These are phyloP conservation scores for Pleurotus platypus DNA, from an alignment of 768 basidiomycete genomes.

Conservation along the genomic window DNA sequence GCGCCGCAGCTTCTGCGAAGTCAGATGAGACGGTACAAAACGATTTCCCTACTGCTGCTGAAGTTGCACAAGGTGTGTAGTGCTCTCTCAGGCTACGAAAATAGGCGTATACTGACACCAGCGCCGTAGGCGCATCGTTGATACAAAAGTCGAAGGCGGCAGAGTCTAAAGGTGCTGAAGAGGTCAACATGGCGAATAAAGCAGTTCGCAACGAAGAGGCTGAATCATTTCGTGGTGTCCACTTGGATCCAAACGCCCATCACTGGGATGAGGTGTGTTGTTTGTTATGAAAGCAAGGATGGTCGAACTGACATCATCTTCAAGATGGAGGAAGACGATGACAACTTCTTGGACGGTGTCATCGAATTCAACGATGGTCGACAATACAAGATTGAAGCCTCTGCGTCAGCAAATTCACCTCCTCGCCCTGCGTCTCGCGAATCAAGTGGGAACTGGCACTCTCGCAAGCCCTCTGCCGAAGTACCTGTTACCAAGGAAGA, in stretches of 20 bases:
- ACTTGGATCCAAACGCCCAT: constrained; percentile 89
- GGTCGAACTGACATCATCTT: background rate
- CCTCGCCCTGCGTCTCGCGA: constrained; percentile 23
- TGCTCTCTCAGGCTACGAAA: constrained; percentile 7
- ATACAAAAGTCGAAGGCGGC: constrained; percentile 31
- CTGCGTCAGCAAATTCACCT: constrained; percentile 21
- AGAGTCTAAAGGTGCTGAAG: constrained; percentile 45
- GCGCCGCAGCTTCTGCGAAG: constrained; percentile 29
- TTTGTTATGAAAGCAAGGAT: constrained; percentile 9
- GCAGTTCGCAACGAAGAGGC: constrained; percentile 75
- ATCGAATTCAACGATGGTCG: constrained; percentile 96
- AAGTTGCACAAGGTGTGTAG: constrained; percentile 79
- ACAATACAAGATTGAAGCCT: constrained; percentile 77
- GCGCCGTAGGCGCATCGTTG: constrained; percentile 17
- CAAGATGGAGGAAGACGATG: constrained; percentile 90
- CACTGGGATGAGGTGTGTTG: constrained; percentile 95
- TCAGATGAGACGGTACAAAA: constrained; percentile 39
- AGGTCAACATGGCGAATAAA: constrained; percentile 49
- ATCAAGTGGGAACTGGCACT: constrained; percentile 14
- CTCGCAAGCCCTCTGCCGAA: constrained; percentile 21
- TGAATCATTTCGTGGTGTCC: constrained; percentile 92
- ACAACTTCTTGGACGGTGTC: constrained; percentile 82
- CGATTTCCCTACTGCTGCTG: constrained; percentile 97
- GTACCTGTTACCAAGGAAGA: constrained; percentile 78
- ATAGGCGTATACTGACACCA: constrained; percentile 14